phyloP scores from a whole-genome alignment of 164 flowering plant species.

The Umbellularia californica region DNA sequence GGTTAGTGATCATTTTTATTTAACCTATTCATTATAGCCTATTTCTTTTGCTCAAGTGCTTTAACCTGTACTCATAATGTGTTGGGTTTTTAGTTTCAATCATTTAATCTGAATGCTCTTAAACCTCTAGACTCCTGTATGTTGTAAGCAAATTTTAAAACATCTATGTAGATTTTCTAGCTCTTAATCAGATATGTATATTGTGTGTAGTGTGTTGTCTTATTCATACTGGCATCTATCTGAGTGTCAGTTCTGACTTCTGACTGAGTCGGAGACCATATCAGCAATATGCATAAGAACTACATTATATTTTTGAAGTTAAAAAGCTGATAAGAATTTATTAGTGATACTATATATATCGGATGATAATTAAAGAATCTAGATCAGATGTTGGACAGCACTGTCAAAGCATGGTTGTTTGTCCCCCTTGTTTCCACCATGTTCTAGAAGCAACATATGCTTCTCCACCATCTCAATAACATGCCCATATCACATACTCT shows the following conservation, averaged over 20 bases:
- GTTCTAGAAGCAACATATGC: background rate
- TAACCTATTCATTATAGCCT: too few relatives aligned
- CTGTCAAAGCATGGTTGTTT: too few relatives aligned
- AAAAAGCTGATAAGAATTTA: too few relatives aligned
- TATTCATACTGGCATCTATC: background rate
- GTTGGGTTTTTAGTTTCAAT: background rate
- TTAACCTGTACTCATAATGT: background rate
- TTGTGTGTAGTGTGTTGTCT: too few relatives aligned
- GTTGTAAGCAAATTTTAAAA: background rate
- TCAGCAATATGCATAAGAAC: too few relatives aligned
- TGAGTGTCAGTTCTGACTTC: too few relatives aligned
- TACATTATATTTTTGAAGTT: too few relatives aligned
- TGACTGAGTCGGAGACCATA: background rate
- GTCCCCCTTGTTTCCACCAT: too few relatives aligned
- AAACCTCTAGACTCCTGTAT: background rate
- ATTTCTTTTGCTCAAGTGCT: background rate
- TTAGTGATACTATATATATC: too few relatives aligned
- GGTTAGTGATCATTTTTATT: background rate
- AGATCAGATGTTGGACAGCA: too few relatives aligned
- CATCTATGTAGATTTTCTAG: too few relatives aligned
- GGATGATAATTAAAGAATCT: background rate
- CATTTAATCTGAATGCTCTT: too few relatives aligned
- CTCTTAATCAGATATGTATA: background rate
- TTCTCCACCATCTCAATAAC: background rate
- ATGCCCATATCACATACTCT: background rate